Evolutionary conservation across 306 rosid species (phyloP), one percentile per base, ranked within the genome.

Genomic region (Castanopsis chinensis): DNA sequence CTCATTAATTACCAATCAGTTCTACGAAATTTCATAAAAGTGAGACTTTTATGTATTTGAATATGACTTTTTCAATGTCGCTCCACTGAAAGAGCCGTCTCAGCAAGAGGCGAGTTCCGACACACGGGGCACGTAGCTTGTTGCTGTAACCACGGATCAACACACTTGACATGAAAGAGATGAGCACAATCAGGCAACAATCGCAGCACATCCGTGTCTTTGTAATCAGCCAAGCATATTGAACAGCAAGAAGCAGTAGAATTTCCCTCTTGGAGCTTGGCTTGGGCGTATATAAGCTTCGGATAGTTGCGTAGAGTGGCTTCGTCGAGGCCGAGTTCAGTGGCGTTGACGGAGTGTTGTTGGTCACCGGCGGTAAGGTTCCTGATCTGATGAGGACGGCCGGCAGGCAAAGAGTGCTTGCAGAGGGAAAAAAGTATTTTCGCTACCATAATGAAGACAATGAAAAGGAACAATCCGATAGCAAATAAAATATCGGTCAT

Each of bases 181-280:
- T 60, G 67, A 1, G 33, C 67, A 60, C 67, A 60, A 12, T 25
- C 32, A 23, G 67, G 67, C 17, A 60, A 25, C 67, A 60, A 60
- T 33, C 67, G 67, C 67, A 60, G 11, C 33, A 60, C 32, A 30
- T 60, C 67, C 67, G 67, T 60, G 30, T 60, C 33, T 60, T 60
- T 60, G 33, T 60, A 71, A 41, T 71, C 82, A 53, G 49, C 77
- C 77, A 78, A 45, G 52, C 82, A 71, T 21, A 78, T 45, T 6
- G 82, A 78, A 37, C 82, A 71, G 32, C 77, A 57, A 33, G 14
- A 71, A n/a, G 45, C 55, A 23, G 67, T 25, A 14, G 67, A 25
- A 15, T 54, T 17, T 3, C 53, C 8, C 20, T 32, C 6, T 12
- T 20, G 23, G 27, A 59, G 61, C 33, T 78, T 69, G 30, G 69